Conservation (phyloP, 1,284 basidiomycete species). For the Melampsora abietis-canadensis region DNA sequence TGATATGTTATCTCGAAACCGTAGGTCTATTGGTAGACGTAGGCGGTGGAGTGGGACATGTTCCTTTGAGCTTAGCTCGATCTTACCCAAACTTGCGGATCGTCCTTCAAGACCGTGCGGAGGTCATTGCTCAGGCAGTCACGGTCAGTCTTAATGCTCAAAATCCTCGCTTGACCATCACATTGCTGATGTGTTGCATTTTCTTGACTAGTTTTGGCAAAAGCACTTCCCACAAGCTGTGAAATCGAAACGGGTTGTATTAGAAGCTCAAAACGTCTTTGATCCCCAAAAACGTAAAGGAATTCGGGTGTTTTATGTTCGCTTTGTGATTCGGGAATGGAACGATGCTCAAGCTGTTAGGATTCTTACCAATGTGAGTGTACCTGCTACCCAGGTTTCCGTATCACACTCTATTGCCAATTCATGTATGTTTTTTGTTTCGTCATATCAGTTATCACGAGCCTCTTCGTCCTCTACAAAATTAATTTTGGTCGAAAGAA, state of each 20-base stretch:
- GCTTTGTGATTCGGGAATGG: constrained; percentile 43
- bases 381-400: background rate
- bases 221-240: constrained; percentile 42
- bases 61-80: constrained; percentile 34
- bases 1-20: background rate
- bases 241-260: constrained; percentile 26
- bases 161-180: background rate
- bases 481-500: constrained; percentile 37
- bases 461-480: constrained; percentile 38
- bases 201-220: constrained; percentile 28
- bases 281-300: constrained; percentile 34
- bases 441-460: constrained; percentile 16
- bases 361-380: constrained; percentile 26
- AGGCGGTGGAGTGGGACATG: constrained; percentile 36
- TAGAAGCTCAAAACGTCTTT: constrained; percentile 41
- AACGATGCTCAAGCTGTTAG: constrained; percentile 34
- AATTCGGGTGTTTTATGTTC: constrained; percentile 36
- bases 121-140: constrained; percentile 34
- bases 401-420: background rate
- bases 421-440: background rate
- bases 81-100: constrained; percentile 35
- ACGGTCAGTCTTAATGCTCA: background rate
- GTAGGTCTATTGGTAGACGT: constrained; percentile 37
- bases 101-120: constrained; percentile 31
- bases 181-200: background rate